Evolutionary conservation across 495 filamentous ascomycete species (phyloP), one percentile per base, ranked within the genome.

Genomic region (Aspergillus saccharolyticus): DNA sequence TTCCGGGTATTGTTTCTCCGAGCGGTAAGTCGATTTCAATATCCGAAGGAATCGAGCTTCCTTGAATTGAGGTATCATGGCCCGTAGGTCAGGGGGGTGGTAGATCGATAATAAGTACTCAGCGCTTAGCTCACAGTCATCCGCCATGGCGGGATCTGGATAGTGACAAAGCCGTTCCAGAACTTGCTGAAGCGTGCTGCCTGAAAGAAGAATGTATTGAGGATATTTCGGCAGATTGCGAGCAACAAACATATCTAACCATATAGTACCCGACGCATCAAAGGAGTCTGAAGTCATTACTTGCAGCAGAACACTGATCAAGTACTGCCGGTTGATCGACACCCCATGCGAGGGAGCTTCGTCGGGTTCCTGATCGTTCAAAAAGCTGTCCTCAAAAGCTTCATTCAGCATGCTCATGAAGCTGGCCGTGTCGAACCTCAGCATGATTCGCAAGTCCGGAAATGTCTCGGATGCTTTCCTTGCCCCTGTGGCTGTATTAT

Each of bases 181-280:
- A 42, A 96, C 86, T 45, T 85, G 86, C 62, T 93, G 87, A 1
- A 97, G 79, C 9, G 87, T 86, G 8, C 88, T 88, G 50, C 91
- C 94, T 0, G 94, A 85, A 56, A 98, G 83, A 30, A 96, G 80
- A 61, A 98, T 89, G 64, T 96, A 96, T 68, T 97, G 92, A 5
- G 90, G 91, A 66, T 96, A 98, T 71, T 97, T 98, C 2, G 94
- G 90, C 16, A 97, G 80, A 63, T 96, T 98, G 55, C 94, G 87
- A 45, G 94, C 93, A 68, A 97, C 85, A 66, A 98, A 97, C 90
- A 98, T 98, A 68, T 98, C 88, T 33, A 98, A 80, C 70, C 95
- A 97, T 55, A 98, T 89, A 22, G 87, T 90, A 69, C 97, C 90
- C 56, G 87, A 82, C n/a, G 83, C 64, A 4, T 82, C 79, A 65